Percentiles rank a stretch among this genome's conserved stretches.
These are phyloP conservation scores for Casuarina cunninghamiana DNA, from an alignment of 306 rosid species.

Conservation along the genomic window DNA sequence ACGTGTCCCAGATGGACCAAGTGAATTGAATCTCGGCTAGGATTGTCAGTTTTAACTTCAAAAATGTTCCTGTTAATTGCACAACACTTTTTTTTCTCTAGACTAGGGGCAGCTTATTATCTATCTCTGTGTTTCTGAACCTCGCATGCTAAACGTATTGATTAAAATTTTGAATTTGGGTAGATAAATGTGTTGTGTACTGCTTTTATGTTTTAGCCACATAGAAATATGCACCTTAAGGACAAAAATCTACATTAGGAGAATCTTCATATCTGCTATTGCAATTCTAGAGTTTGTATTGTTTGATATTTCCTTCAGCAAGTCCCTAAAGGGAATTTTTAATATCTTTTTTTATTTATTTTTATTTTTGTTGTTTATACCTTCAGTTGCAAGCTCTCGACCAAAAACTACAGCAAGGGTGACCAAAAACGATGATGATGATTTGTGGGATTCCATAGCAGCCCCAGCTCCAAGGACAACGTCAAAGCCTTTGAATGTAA, in stretches of 20 bases:
- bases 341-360: not conserved
- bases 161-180: not conserved
- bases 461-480: conserved; percentile 82
- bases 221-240: not conserved
- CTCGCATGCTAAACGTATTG: not conserved
- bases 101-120: not conserved
- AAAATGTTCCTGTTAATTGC: conserved; percentile 5
- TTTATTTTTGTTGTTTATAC: conserved; percentile 5
- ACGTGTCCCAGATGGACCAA: not conserved
- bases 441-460: conserved; percentile 91
- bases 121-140: not conserved
- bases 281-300: too few species aligned
- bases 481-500: conserved; percentile 60
- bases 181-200: not conserved
- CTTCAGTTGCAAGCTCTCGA: conserved; percentile 51
- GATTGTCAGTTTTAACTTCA: not conserved
- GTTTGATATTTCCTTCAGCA: not conserved
- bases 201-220: not conserved
- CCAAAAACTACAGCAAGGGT: conserved; percentile 52
- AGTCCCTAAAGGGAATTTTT: conserved; percentile 3
- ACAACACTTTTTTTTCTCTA: not conserved
- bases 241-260: not conserved
- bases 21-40: not conserved
- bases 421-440: conserved; percentile 63
- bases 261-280: too few species aligned